Evolutionary conservation across 768 basidiomycete genomes (phyloP), one percentile per base, ranked within the genome.

Genomic region (Trametes sanguinea): DNA sequence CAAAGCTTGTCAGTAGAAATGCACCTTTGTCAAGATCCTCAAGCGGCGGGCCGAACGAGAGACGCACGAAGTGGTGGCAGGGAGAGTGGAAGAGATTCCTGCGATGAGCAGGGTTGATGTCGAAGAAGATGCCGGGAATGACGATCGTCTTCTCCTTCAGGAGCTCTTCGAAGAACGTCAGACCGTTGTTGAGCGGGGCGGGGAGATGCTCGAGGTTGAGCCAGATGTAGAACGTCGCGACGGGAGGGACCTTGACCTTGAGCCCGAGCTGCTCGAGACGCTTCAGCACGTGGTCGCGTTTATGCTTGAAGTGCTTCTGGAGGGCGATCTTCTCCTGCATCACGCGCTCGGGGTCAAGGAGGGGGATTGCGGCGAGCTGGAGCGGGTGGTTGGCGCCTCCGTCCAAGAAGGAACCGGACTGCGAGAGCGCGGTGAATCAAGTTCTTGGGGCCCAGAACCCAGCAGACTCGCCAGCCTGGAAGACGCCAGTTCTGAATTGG

Each of bases 91-190:
- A 92, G 54, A 97, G 76, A 73, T 96, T 93, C 63, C 95, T 84
- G 67, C 94, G 87, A 67, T 95, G 89, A 14, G 89, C 60, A 27
- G 90, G 90, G 74, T 81, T 88, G 71, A 91, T 89, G 68, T 92
- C 90, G 66, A 94, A 94, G 80, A 94, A 94, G 67, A 91, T 91
- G 10, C 94, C 94, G 4, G 94, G 93, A 50, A 95, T 92, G 57
- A 93, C 90, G 65, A 94, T 94, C 9, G 92, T 90, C 75, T 92
- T 83, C 75, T 92, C 90, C 75, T 94, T 96, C 55, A 96, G 81
- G 46, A 94, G 78, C 74, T 95, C 94, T 70, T 96, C 94, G 71
- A 98, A 98, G 85, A 98, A 96, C 5, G 91, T 92, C 84, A 97
- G 77, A 17, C 95, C 95, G 69, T 92, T 93, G 77, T 94, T 93